phyloP scores from a whole-genome alignment of 495 filamentous ascomycete species.

The Trichoderma erinaceum region DNA sequence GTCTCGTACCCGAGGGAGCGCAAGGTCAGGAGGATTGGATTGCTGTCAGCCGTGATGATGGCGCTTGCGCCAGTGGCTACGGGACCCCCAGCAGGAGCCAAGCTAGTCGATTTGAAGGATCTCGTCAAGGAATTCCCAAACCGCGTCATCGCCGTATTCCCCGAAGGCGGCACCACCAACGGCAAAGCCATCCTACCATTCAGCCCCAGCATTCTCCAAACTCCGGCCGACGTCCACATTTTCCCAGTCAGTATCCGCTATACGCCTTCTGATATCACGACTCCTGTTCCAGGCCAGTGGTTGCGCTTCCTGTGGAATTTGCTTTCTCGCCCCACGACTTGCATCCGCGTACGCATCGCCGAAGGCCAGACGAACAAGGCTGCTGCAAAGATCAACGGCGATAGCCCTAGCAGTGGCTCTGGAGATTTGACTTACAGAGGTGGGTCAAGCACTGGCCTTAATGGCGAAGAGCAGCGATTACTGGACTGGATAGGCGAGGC shows the following conservation, averaged over 20 bases:
- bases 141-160: conserved; percentile 76
- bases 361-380: conserved; percentile 53
- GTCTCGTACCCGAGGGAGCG: conserved; percentile 66
- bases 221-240: conserved; percentile 59
- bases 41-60: conserved; percentile 64
- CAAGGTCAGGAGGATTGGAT: conserved; percentile 67
- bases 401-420: conserved; percentile 22
- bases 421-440: conserved; percentile 18
- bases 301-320: conserved; percentile 74
- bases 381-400: conserved; percentile 21
- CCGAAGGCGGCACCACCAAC: conserved; percentile 91
- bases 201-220: conserved; percentile 62
- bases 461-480: conserved; percentile 52
- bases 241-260: conserved; percentile 89
- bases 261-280: conserved; percentile 81
- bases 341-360: conserved; percentile 82
- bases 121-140: conserved; percentile 63
- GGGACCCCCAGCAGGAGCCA: conserved; percentile 39
- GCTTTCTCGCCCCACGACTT: conserved; percentile 79
- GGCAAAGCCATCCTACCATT: conserved; percentile 84
- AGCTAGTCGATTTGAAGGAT: conserved; percentile 52
- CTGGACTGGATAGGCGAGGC: conserved; percentile 75
- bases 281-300: conserved; percentile 71
- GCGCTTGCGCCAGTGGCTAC: conserved; percentile 59
- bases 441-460: conserved; percentile 39